Percentiles rank a stretch among this genome's conserved stretches.
phyloP scores from a whole-genome alignment of 208 protist genomes.

The Trypanosoma grayi region DNA sequence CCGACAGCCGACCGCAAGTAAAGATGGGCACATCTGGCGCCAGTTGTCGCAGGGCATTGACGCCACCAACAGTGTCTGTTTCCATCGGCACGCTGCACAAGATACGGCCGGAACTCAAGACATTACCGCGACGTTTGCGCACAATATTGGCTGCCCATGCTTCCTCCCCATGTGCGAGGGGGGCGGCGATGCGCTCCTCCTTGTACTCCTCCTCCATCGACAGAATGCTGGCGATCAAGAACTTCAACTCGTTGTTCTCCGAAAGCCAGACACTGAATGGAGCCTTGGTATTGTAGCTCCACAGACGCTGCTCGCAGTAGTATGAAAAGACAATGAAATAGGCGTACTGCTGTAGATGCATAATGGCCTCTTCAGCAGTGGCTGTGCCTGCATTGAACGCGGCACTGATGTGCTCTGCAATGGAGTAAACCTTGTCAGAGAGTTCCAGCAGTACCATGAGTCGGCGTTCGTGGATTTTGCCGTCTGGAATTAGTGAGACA shows the following conservation, averaged over 20 bases:
- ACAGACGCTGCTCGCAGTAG: slow-evolving; percentile 88
- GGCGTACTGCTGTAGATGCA: slow-evolving; percentile 83
- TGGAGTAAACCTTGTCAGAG: slow-evolving; percentile 84
- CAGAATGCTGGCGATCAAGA: slow-evolving; percentile 72
- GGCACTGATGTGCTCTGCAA: slow-evolving; percentile 82
- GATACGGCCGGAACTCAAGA: slow-evolving; percentile 77
- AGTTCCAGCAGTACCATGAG: slow-evolving; percentile 78
- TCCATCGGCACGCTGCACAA: slow-evolving; percentile 68
- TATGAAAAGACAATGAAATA: slow-evolving; percentile 87
- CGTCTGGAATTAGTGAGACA: slow-evolving; percentile 84
- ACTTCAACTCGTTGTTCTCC: slow-evolving; percentile 59
- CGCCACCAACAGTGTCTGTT: not conserved
- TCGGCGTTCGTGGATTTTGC: slow-evolving; percentile 83
- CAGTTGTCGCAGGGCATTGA: slow-evolving; percentile 69
- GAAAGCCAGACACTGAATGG: slow-evolving; percentile 71
- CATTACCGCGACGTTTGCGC: slow-evolving; percentile 67
- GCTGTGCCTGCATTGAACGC: slow-evolving; percentile 51
- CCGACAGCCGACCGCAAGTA: slow-evolving; percentile 65
- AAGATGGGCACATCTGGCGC: slow-evolving; percentile 79
- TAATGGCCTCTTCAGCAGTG: slow-evolving; percentile 62
- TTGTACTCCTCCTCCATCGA: slow-evolving; percentile 72
- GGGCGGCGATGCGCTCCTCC: slow-evolving; percentile 61
- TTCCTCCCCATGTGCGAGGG: slow-evolving; percentile 32
- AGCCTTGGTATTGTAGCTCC: slow-evolving; percentile 50
- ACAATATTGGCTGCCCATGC: slow-evolving; percentile 51